Conservation (phyloP, 345 rosid species). For the Cardamine occulta region DNA sequence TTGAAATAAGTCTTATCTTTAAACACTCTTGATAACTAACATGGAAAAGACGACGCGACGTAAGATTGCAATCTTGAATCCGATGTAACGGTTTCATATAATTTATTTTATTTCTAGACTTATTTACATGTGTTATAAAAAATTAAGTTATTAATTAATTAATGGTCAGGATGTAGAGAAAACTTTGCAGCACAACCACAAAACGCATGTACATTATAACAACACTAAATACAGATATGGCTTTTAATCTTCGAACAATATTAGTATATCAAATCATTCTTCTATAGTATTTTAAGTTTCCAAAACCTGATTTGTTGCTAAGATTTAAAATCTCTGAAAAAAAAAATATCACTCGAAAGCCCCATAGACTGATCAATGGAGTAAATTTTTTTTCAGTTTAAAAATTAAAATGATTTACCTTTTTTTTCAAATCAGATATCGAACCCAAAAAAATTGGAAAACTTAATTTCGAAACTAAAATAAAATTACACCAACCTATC, state of each 20-base stretch:
- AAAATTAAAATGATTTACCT: too few species aligned
- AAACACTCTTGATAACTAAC: too few species aligned
- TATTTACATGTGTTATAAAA: not conserved
- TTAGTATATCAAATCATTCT: not conserved
- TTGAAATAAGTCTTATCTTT: too few species aligned
- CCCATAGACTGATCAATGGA: not conserved
- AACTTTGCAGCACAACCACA: not conserved
- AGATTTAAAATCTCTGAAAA: not conserved
- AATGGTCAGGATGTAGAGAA: not conserved
- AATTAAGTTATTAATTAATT: not conserved
- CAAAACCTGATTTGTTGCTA: not conserved
- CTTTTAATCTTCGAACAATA: not conserved
- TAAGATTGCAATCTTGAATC: too few species aligned
- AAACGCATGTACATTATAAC: not conserved
- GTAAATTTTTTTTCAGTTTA: too few species aligned
- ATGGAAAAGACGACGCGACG: too few species aligned
- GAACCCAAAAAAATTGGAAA: not conserved
- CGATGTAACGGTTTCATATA: not conserved
- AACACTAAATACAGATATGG: not conserved
- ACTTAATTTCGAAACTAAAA: not conserved
- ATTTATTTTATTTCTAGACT: not conserved
- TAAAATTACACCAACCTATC: not conserved
- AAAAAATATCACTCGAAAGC: too few species aligned
- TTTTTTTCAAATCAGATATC: not conserved
- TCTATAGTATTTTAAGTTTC: not conserved